phyloP scores from a whole-genome alignment of 2,329 filamentous ascomycete species.

The Chaetomiaceae sp. region DNA sequence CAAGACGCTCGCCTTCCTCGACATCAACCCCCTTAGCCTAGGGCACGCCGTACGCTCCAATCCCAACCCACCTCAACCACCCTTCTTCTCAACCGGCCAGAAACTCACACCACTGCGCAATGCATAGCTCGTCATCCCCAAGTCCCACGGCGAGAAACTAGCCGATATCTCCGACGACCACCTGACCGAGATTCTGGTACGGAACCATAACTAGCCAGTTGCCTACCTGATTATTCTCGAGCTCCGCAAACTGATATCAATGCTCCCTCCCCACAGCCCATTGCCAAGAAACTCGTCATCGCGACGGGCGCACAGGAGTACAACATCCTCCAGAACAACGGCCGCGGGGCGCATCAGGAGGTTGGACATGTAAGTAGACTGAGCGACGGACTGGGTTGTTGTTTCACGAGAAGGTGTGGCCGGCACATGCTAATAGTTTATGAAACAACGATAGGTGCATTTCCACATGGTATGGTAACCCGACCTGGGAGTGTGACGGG shows the following conservation, averaged over 20 bases:
- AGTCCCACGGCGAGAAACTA: slow-evolving; percentile 88
- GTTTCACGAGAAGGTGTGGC: no score
- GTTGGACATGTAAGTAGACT: slow-evolving; percentile 81
- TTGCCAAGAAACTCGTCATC: slow-evolving; percentile 79
- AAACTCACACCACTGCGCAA: neutral
- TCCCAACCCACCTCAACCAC: neutral
- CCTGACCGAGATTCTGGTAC: slow-evolving; percentile 73
- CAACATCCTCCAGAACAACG: slow-evolving; percentile 97
- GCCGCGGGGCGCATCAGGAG: slow-evolving; percentile 81
- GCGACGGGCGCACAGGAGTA: slow-evolving; percentile 76
- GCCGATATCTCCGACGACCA: slow-evolving; percentile 89
- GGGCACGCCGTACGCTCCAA: slow-evolving; percentile 74
- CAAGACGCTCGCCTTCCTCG: slow-evolving; percentile 90
- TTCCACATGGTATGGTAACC: slow-evolving; percentile 73
- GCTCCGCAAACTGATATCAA: neutral
- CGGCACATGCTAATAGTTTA: neutral
- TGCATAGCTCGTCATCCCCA: slow-evolving; percentile 85
- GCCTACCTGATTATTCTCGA: neutral
- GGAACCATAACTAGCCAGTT: slow-evolving; percentile 23
- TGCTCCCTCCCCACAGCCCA: slow-evolving; percentile 46
- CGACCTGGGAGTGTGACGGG: neutral
- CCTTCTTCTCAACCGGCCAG: neutral
- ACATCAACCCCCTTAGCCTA: slow-evolving; percentile 83
- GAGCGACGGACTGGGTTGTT: no score
- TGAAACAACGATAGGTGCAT: slow-evolving; percentile 62